These are phyloP conservation scores for Trichoderma arundinaceum DNA, from an alignment of 2,329 filamentous ascomycete species.

Conservation along the genomic window DNA sequence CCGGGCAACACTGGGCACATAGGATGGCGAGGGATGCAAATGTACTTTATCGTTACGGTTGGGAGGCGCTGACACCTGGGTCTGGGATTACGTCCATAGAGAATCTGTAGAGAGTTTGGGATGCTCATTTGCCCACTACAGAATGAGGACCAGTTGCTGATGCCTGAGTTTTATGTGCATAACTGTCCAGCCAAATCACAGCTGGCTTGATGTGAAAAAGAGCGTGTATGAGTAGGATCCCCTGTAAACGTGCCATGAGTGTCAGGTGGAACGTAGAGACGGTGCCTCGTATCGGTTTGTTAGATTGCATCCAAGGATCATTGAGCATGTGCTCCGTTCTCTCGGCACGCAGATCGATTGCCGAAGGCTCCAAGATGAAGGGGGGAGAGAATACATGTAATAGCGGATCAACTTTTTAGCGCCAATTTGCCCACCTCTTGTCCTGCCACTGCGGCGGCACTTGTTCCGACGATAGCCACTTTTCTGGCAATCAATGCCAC, in stretches of 20 bases:
- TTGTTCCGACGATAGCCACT: slow-evolving; percentile 32
- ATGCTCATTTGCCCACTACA: slow-evolving; percentile 23
- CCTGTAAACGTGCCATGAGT: neutral
- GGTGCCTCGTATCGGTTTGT: too few species aligned
- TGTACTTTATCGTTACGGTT: slow-evolving; percentile 33
- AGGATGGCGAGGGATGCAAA: slow-evolving; percentile 27
- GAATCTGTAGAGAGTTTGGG: slow-evolving; percentile 28
- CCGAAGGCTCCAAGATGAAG: neutral
- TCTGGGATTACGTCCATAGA: slow-evolving; percentile 31
- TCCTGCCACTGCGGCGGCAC: slow-evolving; percentile 18
- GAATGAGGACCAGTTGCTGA: slow-evolving; percentile 22
- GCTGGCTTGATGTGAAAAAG: neutral
- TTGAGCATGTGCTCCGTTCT: neutral
- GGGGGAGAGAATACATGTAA: neutral
- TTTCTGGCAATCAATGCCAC: slow-evolving; percentile 1
- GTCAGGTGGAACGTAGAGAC: too few species aligned
- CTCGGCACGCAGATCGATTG: neutral
- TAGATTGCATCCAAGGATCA: too few species aligned
- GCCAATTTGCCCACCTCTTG: neutral
- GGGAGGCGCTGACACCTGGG: slow-evolving; percentile 26
- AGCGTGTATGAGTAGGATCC: neutral
- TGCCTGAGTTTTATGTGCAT: neutral
- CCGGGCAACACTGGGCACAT: slow-evolving; percentile 29
- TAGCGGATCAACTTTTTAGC: slow-evolving; percentile 28
- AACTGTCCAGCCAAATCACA: neutral